Conservation (phyloP, 768 basidiomycete genomes). For the Suillus ampliporus region DNA sequence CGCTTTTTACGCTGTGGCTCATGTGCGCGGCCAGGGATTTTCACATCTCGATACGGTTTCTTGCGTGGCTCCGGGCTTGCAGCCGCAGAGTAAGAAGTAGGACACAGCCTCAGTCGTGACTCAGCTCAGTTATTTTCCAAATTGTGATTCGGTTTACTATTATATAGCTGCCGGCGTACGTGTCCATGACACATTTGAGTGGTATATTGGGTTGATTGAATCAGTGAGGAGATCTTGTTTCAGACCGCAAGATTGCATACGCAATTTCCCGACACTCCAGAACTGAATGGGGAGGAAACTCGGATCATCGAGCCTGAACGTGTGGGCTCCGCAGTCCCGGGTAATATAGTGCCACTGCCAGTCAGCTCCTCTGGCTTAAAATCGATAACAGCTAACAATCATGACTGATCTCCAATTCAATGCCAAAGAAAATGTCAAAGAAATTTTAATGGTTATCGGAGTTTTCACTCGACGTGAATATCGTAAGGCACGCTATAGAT, state of each 20-base stretch:
- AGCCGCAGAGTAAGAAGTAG: neutral
- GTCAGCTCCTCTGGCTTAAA: neutral
- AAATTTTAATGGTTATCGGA: neutral
- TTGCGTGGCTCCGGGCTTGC: neutral
- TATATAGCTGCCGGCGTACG: conserved; percentile 1
- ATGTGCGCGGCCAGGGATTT: conserved; percentile 7
- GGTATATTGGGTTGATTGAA: neutral
- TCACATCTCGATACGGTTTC: neutral
- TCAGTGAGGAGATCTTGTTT: neutral
- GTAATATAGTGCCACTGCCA: neutral
- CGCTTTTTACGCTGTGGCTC: conserved; percentile 29
- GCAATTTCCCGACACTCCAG: too few species aligned
- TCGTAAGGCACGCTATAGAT: neutral
- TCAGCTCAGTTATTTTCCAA: conserved; percentile 3
- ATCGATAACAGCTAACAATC: neutral
- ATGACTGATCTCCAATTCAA: neutral
- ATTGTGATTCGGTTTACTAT: neutral
- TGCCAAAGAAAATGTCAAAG: neutral
- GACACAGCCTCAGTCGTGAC: neutral
- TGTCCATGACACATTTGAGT: neutral
- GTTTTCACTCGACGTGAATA: neutral
- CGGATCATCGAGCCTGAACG: too few species aligned
- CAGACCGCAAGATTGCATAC: neutral
- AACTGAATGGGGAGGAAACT: too few species aligned
- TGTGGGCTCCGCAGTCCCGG: neutral